phyloP scores from a whole-genome alignment of 1,284 basidiomycete genomes.

The Coniophora puteana region DNA sequence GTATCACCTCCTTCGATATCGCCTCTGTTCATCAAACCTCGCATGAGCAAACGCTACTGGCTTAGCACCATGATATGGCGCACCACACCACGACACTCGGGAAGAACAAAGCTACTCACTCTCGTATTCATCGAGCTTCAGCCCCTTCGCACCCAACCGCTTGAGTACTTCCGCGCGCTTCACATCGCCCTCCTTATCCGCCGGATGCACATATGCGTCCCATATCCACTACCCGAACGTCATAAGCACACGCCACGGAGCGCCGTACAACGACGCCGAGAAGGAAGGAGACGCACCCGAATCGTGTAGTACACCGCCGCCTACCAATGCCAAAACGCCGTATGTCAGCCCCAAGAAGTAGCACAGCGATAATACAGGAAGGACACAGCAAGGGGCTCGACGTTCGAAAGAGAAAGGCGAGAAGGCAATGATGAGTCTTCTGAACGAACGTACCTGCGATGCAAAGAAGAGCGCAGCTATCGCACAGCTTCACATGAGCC shows the following conservation, averaged over 20 bases:
- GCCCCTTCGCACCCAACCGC: constrained; percentile 65
- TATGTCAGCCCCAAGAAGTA: constrained; percentile 3
- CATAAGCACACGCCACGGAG: neutral
- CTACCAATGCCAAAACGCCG: constrained; percentile 23
- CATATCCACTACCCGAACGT: constrained; percentile 40
- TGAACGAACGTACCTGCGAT: constrained; percentile 48
- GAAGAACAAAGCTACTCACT: constrained; percentile 39
- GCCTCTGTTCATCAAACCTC: constrained; percentile 49
- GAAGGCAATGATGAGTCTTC: neutral
- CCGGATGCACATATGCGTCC: constrained; percentile 40
- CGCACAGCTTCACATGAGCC: constrained; percentile 1
- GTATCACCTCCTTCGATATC: constrained; percentile 82
- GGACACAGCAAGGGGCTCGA: too few species aligned
- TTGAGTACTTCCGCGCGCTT: constrained; percentile 73
- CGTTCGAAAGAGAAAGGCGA: too few species aligned
- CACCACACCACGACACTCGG: neutral
- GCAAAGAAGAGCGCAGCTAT: constrained; percentile 59
- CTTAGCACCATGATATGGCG: too few species aligned
- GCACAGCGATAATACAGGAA: too few species aligned
- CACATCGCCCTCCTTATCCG: constrained; percentile 62
- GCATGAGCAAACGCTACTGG: constrained; percentile 2
- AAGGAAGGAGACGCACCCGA: constrained; percentile 33
- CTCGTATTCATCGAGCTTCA: constrained; percentile 81
- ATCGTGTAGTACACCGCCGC: constrained; percentile 49
- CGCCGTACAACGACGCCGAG: neutral